These are phyloP conservation scores for Elsinoe fawcettii DNA, from an alignment of 2,329 filamentous ascomycete genomes.

Conservation along the genomic window DNA sequence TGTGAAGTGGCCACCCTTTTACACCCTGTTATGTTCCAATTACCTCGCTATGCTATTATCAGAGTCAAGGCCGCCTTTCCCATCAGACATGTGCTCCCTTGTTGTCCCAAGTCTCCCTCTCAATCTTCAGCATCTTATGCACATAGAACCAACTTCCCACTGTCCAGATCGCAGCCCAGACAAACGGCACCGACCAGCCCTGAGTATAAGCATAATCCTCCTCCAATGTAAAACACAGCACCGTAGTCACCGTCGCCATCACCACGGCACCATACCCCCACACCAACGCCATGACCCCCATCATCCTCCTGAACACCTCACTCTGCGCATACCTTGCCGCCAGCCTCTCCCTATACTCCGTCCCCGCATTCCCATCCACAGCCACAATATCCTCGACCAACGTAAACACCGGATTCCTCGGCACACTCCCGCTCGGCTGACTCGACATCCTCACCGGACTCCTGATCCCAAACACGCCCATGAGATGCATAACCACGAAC, in stretches of 20 bases:
- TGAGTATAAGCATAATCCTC: conserved; percentile 43
- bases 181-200: conserved; percentile 43
- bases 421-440: conserved; percentile 42
- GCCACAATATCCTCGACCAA: conserved; percentile 49
- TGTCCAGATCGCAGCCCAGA: conserved; percentile 44
- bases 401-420: conserved; percentile 48
- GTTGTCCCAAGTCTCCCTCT: conserved; percentile 29
- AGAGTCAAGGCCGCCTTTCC: too few relatives aligned
- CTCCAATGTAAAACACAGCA: conserved; percentile 41
- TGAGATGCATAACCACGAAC: conserved; percentile 42
- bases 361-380: conserved; percentile 47
- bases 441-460: conserved; percentile 47
- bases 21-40: background rate
- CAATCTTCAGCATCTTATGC: conserved; percentile 30
- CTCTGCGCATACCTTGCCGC: conserved; percentile 47
- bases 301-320: conserved; percentile 46
- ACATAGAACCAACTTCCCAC: conserved; percentile 41
- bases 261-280: conserved; percentile 43
- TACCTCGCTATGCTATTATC: background rate
- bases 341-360: conserved; percentile 44
- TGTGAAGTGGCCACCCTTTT: background rate
- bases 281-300: conserved; percentile 45
- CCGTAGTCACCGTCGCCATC: conserved; percentile 35
- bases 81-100: background rate
- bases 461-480: conserved; percentile 38